These are phyloP conservation scores for Pseudogymnoascus sp. DNA, from an alignment of 2,329 filamentous ascomycete genomes.

Conservation along the genomic window DNA sequence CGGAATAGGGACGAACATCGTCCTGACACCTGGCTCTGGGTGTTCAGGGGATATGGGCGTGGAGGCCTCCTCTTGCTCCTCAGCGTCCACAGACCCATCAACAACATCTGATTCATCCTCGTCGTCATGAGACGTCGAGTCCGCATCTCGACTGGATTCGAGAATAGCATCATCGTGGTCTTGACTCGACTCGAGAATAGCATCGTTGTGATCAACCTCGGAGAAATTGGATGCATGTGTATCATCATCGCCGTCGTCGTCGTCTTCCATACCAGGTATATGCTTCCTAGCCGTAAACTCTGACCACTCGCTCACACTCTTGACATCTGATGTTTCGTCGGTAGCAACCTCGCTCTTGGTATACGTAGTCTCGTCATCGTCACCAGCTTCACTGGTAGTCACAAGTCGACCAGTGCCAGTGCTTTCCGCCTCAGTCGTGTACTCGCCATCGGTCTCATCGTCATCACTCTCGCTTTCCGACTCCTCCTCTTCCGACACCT, in stretches of 20 bases:
- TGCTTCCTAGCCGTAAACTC: slow-evolving; percentile 73
- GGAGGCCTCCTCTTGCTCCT: slow-evolving; percentile 34
- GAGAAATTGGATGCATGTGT: slow-evolving; percentile 35
- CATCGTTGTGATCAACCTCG: slow-evolving; percentile 33
- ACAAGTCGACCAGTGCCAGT: slow-evolving; percentile 69
- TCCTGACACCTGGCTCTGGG: slow-evolving; percentile 44
- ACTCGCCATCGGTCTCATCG: slow-evolving; percentile 59
- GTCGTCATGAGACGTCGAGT: slow-evolving; percentile 12
- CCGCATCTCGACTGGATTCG: slow-evolving; percentile 16
- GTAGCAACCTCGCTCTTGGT: slow-evolving; percentile 34
- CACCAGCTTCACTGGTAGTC: slow-evolving; percentile 56
- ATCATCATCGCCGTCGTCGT: slow-evolving; percentile 29
- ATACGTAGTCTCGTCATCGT: slow-evolving; percentile 42
- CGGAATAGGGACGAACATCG: slow-evolving; percentile 68
- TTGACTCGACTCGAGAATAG: slow-evolving; percentile 10
- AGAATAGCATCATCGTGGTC: slow-evolving; percentile 1
- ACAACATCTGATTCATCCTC: not conserved
- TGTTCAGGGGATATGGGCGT: slow-evolving; percentile 39
- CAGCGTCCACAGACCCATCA: slow-evolving; percentile 16
- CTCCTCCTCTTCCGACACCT: slow-evolving; percentile 29
- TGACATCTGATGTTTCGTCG: slow-evolving; percentile 47
- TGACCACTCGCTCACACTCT: slow-evolving; percentile 75
- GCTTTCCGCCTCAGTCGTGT: slow-evolving; percentile 80
- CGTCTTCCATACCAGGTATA: slow-evolving; percentile 43
- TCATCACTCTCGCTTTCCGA: slow-evolving; percentile 49